phyloP scores from a whole-genome alignment of 805 yeast species.

The Monosporozyma siamensis region DNA sequence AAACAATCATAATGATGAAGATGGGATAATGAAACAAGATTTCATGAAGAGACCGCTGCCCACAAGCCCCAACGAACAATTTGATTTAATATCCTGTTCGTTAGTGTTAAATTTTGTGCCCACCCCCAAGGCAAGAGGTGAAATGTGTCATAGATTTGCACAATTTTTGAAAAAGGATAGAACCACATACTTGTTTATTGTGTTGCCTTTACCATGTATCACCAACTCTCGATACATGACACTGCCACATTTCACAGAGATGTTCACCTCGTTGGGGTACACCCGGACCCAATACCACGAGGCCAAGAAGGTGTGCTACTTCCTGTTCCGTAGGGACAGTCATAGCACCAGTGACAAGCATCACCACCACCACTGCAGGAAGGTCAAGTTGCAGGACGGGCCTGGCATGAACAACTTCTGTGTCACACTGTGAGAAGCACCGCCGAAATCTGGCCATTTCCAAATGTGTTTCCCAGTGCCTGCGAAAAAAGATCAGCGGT shows the following conservation, averaged over 20 bases:
- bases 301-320: slow-evolving; percentile 65
- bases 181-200: slow-evolving; percentile 48
- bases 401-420: slow-evolving; percentile 61
- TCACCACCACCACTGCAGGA: slow-evolving; percentile 17
- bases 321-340: slow-evolving; percentile 38
- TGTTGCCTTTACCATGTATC: slow-evolving; percentile 82
- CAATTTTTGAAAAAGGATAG: slow-evolving; percentile 37
- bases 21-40: slow-evolving; percentile 64
- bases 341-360: not conserved
- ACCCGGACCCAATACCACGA: slow-evolving; percentile 37
- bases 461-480: no score
- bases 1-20: slow-evolving; percentile 56
- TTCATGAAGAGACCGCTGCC: slow-evolving; percentile 75
- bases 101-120: slow-evolving; percentile 86
- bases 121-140: slow-evolving; percentile 57
- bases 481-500: no score
- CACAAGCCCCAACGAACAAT: slow-evolving; percentile 34
- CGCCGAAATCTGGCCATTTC: no score
- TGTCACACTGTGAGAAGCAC: slow-evolving; percentile 21
- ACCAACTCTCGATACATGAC: slow-evolving; percentile 73
- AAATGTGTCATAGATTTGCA: slow-evolving; percentile 57
- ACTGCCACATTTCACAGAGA: slow-evolving; percentile 31
- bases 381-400: slow-evolving; percentile 49
- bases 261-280: slow-evolving; percentile 59
- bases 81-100: slow-evolving; percentile 69